These are phyloP conservation scores for Podospora australis DNA, from an alignment of 495 filamentous ascomycete species.

Conservation along the genomic window DNA sequence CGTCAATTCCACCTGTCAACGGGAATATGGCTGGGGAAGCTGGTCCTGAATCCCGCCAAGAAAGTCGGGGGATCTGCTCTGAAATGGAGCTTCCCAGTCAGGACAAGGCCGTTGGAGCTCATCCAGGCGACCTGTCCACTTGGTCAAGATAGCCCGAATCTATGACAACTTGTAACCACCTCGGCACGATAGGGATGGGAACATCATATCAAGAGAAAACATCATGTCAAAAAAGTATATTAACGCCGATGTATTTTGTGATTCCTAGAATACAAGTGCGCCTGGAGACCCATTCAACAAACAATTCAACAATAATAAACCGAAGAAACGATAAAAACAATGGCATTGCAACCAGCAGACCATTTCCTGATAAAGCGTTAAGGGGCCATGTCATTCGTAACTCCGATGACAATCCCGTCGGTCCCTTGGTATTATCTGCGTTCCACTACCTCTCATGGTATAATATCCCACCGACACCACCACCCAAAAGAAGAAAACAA, in stretches of 20 bases:
- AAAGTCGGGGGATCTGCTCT: constrained; percentile 4
- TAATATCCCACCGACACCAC: constrained; percentile 5
- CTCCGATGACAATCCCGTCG: too few relatives aligned
- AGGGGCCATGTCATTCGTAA: too few relatives aligned
- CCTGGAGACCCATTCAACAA: constrained; percentile 10
- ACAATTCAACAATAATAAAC: constrained; percentile 8
- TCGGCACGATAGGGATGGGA: not conserved
- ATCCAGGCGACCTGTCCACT: not conserved
- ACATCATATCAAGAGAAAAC: not conserved
- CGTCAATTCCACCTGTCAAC: constrained; percentile 1
- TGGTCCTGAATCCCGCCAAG: constrained; percentile 7
- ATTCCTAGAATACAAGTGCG: constrained; percentile 19
- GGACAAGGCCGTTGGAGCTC: not conserved
- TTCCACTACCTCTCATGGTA: constrained; percentile 10
- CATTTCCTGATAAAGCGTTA: not conserved
- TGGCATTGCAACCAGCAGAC: not conserved
- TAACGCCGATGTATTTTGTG: constrained; percentile 17
- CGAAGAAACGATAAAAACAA: constrained; percentile 4
- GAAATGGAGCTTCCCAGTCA: constrained; percentile 2
- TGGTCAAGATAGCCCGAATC: not conserved
- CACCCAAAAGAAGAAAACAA: too few relatives aligned
- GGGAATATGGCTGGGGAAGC: not conserved
- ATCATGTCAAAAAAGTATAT: constrained; percentile 5
- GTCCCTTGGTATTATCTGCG: not conserved
- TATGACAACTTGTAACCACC: not conserved